Percentiles rank a stretch among this genome's conserved stretches.
phyloP scores from a whole-genome alignment of 2,329 filamentous ascomycete genomes.

The Fusarium pininemorale region DNA sequence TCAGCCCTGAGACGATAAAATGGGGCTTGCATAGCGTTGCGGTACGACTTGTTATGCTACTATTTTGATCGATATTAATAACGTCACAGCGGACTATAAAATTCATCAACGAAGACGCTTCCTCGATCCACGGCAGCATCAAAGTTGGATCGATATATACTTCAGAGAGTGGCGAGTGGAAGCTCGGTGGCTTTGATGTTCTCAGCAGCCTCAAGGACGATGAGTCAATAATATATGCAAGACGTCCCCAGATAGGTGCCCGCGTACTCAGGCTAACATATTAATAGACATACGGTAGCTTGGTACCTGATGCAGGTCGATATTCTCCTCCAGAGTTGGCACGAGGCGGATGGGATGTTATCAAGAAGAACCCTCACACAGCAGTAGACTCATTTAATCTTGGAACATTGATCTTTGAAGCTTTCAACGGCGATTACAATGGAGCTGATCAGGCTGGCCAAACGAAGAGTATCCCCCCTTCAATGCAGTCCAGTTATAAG shows the following conservation, averaged over 20 bases:
- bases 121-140: constrained; percentile 89
- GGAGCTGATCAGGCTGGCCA: constrained; percentile 83
- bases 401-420: constrained; percentile 85
- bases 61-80: constrained; percentile 29
- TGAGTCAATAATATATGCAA: constrained; percentile 87
- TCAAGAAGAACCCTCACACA: constrained; percentile 82
- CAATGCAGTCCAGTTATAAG: constrained; percentile 92
- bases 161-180: constrained; percentile 98
- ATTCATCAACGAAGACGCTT: constrained; percentile 94
- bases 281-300: constrained; percentile 79
- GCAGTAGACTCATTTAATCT: constrained; percentile 90
- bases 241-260: not conserved
- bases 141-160: constrained; percentile 89
- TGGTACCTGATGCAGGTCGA: constrained; percentile 83
- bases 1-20: constrained; percentile 93
- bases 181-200: constrained; percentile 91
- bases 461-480: constrained; percentile 84
- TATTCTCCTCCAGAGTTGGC: constrained; percentile 90
- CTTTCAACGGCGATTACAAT: constrained; percentile 86
- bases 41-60: constrained; percentile 55
- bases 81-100: constrained; percentile 81
- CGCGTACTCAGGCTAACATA: constrained; percentile 10
- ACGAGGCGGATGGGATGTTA: constrained; percentile 88
- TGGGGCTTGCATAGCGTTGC: constrained; percentile 93
- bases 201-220: constrained; percentile 96